A percentile compares a stretch with the other conserved stretches of the same genome.
These are phyloP conservation scores for Fusarium oligoseptatum DNA, from an alignment of 2,329 filamentous ascomycete species.

Conservation along the genomic window DNA sequence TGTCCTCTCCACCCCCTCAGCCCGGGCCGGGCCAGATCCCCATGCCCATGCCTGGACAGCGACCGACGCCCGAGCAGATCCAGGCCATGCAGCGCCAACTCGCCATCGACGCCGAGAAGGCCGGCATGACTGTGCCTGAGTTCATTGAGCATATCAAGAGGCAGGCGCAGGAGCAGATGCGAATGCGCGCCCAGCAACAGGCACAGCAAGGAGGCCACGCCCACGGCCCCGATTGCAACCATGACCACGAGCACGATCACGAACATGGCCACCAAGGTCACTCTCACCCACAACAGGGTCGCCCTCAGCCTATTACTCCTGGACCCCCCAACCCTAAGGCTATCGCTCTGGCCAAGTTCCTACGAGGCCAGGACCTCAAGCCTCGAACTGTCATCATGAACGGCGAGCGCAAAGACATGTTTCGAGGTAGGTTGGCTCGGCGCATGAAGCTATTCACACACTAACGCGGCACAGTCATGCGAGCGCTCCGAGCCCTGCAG, in stretches of 20 bases:
- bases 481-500: slow-evolving; percentile 89
- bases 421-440: slow-evolving; percentile 75
- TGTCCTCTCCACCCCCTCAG: slow-evolving; percentile 49
- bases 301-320: slow-evolving; percentile 77
- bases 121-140: slow-evolving; percentile 86
- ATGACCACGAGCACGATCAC: slow-evolving; percentile 45
- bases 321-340: slow-evolving; percentile 91
- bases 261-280: slow-evolving; percentile 37
- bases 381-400: slow-evolving; percentile 91
- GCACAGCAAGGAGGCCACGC: slow-evolving; percentile 57
- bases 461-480: slow-evolving; percentile 77
- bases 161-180: slow-evolving; percentile 66
- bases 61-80: slow-evolving; percentile 87
- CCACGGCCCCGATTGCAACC: slow-evolving; percentile 45
- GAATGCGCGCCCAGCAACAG: slow-evolving; percentile 58
- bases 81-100: slow-evolving; percentile 86
- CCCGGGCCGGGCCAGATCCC: slow-evolving; percentile 47
- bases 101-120: slow-evolving; percentile 83
- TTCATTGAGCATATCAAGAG: slow-evolving; percentile 80
- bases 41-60: slow-evolving; percentile 56
- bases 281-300: slow-evolving; percentile 54
- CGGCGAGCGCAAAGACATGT: slow-evolving; percentile 98
- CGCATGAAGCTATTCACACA: not conserved
- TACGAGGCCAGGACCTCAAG: slow-evolving; percentile 88
- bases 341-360: slow-evolving; percentile 88